Percentiles rank a stretch among this genome's conserved stretches.
phyloP scores from a whole-genome alignment of 2,329 filamentous ascomycete species.

The Penicillium sp. region DNA sequence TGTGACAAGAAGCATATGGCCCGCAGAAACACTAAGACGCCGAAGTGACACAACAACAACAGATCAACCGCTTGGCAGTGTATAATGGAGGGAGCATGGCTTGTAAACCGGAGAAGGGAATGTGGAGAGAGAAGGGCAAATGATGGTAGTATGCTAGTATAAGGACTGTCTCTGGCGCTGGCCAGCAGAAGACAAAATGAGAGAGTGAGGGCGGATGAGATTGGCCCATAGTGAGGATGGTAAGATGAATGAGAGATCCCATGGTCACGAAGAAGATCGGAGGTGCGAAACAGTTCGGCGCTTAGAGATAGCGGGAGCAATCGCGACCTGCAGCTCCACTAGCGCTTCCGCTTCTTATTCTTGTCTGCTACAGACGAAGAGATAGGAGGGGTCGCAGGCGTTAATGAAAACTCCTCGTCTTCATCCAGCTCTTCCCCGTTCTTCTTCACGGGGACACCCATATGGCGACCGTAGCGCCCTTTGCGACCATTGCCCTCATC shows the following conservation, averaged over 20 bases:
- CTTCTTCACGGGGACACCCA: conserved; percentile 66
- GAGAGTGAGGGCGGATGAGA: conserved; percentile 4
- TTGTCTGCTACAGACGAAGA: conserved; percentile 50
- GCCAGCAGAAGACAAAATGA: conserved; percentile 14
- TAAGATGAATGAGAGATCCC: conserved; percentile 7
- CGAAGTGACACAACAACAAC: conserved; percentile 17
- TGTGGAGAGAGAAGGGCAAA: conserved; percentile 13
- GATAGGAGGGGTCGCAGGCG: conserved; percentile 32
- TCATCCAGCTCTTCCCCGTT: conserved; percentile 41
- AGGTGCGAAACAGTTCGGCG: conserved; percentile 2
- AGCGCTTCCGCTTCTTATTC: conserved; percentile 69
- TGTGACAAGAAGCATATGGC: conserved; percentile 15
- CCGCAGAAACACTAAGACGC: conserved; percentile 20
- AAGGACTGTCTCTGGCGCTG: conserved; percentile 21
- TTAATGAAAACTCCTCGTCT: conserved; percentile 51
- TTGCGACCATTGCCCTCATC: conserved; percentile 97
- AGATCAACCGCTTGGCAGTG: conserved; percentile 27
- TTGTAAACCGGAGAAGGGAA: conserved; percentile 17
- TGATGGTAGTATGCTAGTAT: conserved; percentile 8
- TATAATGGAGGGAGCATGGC: conserved; percentile 17
- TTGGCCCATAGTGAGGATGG: conserved; percentile 7
- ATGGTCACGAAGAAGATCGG: neutral
- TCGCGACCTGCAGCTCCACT: conserved; percentile 11
- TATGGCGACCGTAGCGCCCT: conserved; percentile 75
- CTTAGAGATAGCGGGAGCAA: conserved; percentile 5